phyloP scores from a whole-genome alignment of 2,329 filamentous ascomycete species.

The Hymenotorrendiella dingleyae region DNA sequence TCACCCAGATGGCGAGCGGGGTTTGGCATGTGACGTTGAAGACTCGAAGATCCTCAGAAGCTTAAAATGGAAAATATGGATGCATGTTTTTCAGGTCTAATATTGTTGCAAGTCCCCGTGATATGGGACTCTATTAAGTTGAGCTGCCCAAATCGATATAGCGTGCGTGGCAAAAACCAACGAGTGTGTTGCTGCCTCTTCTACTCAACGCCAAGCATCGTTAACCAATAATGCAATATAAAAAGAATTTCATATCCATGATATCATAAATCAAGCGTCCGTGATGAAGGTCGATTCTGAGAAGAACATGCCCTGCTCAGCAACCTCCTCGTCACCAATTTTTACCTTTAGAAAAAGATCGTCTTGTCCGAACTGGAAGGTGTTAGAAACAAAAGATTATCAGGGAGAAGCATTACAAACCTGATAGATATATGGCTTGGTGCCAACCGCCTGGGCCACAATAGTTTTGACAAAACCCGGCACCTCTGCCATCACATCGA shows the following conservation, averaged over 20 bases:
- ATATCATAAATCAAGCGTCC: neutral
- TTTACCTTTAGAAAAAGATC: constrained; percentile 89
- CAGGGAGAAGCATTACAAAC: constrained; percentile 40
- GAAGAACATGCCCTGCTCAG: constrained; percentile 75
- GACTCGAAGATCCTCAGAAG: no score
- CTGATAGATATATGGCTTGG: constrained; percentile 97
- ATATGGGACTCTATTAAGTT: constrained; percentile 15
- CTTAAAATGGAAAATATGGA: no score
- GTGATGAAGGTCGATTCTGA: constrained; percentile 90
- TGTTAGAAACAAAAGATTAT: constrained; percentile 20
- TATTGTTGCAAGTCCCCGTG: constrained; percentile 12
- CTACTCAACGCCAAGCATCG: constrained; percentile 23
- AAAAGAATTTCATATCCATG: no score
- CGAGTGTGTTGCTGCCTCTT: constrained; percentile 23
- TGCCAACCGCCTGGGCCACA: constrained; percentile 80
- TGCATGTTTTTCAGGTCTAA: neutral
- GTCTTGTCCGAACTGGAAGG: constrained; percentile 55
- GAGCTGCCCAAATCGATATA: no score
- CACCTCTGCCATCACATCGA: constrained; percentile 96
- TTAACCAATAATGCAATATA: constrained; percentile 12
- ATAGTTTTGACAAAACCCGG: constrained; percentile 94
- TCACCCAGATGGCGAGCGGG: no score
- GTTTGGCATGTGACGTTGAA: no score
- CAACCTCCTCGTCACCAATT: constrained; percentile 70
- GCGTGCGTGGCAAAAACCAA: constrained; percentile 17